Conservation (phyloP, 2,329 filamentous ascomycete species). For the Myriosclerotinia curreyana region DNA sequence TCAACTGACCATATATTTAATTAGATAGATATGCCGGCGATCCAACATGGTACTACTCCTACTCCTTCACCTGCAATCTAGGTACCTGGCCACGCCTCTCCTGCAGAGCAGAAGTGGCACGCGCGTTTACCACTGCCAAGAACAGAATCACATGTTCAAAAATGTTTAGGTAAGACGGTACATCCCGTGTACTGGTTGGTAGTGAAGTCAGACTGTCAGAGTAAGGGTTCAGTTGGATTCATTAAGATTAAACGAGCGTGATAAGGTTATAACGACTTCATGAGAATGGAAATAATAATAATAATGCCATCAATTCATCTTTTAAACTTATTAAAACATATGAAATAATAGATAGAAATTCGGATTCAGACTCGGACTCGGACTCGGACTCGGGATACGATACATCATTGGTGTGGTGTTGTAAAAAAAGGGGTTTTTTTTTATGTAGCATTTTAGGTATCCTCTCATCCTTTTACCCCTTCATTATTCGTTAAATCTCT, state of each 20-base stretch:
- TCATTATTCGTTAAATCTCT: constrained; percentile 12
- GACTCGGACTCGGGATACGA: too few species aligned
- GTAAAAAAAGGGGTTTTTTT: too few species aligned
- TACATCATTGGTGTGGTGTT: too few species aligned
- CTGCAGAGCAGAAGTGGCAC: neutral
- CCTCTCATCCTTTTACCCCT: constrained; percentile 5
- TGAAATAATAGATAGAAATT: too few species aligned
- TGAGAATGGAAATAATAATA: too few species aligned
- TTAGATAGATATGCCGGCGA: constrained; percentile 4
- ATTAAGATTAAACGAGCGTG: constrained; percentile 5
- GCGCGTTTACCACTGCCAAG: constrained; percentile 6
- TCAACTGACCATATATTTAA: neutral
- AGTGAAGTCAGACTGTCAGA: too few species aligned
- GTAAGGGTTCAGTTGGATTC: neutral
- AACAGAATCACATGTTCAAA: neutral
- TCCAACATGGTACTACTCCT: neutral
- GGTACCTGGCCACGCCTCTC: neutral
- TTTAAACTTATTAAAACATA: neutral
- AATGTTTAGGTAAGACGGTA: neutral
- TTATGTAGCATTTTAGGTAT: constrained; percentile 1
- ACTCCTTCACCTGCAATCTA: neutral
- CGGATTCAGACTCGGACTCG: neutral
- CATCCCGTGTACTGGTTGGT: neutral
- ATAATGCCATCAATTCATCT: neutral
- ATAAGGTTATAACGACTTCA: neutral